Base-by-base conservation (phyloP, 768 basidiomycete genomes). In the Daedaleopsis sinensis region DNA sequence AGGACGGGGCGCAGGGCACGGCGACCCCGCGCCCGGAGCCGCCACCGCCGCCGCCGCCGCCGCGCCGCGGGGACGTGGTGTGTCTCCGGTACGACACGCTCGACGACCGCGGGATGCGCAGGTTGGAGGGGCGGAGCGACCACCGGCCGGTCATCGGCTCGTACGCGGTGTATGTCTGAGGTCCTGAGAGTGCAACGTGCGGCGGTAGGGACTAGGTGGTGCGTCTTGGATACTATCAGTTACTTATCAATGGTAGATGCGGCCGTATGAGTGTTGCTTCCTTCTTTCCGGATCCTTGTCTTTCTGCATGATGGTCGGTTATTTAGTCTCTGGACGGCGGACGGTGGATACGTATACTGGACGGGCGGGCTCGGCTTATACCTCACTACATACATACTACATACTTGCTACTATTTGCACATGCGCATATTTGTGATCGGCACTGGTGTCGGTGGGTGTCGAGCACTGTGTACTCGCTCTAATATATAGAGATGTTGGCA, bases 91-190 rank as follows among this genome's bases (percentile, higher is more conserved):
- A 96, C 69, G 75, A 83, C 63, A 91, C 89, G 15, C 79, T 94
- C 19, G 85, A 90, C 63, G 91, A 96, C 70, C 78, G 80, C 35
- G 84, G 78, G 8, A 94, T 96, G 89, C 80, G 85, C 43, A 79
- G 82, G 58, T 72, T 96, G 57, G 88, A 90, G 71, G 93, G 90
- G 16, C 81, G 88, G 46, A 90, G 89, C 65, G 93, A 95, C 72
- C 93, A 95, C 70, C 77, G 93, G 39, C 93, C 93, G 0, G 92
- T 94, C n/a, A 84, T 92, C 62, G 90, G 90, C 57, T 83, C 84
- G 23, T 94, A 90, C 69, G 84, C 84, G 44, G 78, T 90, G 53
- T 91, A 89, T 74, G 65, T 90, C 49, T 77, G 59, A 32, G 27
- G 3, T 32, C 27, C 27, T 32, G 27, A 32, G 3, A 32, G 3